Base-by-base conservation (phyloP, 2,329 filamentous ascomycete genomes). In the Pseudogymnoascus sp. region DNA sequence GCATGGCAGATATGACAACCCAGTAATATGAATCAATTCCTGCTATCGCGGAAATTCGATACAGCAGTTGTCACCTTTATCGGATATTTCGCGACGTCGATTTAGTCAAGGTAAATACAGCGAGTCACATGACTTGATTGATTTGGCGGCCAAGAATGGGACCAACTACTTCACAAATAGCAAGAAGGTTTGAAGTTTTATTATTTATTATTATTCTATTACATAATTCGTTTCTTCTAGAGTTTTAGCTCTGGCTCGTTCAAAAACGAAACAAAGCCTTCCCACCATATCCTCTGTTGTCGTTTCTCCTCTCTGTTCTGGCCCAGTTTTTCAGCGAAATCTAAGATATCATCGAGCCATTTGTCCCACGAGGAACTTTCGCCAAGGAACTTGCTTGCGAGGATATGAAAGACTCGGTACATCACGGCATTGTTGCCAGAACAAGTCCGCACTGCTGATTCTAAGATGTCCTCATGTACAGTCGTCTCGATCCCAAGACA, bases 1-100 rank as follows among this genome's bases (percentile, higher is more conserved):
- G 70, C 72, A 73, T 74, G 50, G 50, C 64, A 63, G 31, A 56
- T 56, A 56, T 56, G 50, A 21, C 50, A 56, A 28, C 50, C 50
- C 28, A 25, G 28, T 34, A 56, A 56, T 56, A 56, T 34, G 28
- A 56, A 56, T 56, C 28, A 56, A 56, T 56, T 56, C 28, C 50
- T 56, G 50, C 50, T 34, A 18, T 28, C 50, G 50, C 50, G 50
- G 44, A 53, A 53, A 34, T 18, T 56, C 10, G 50, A 56, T 56
- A 34, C 10, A 56, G 28, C 28, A 36, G 16, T 56, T 56, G 50
- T 56, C 50, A 34, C 8, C 50, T 11, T 36, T 56, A 56, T 56
- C 50, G 50, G 28, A 56, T 34, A 56, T 56, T 56, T 56, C 28
- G 50, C 50, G 28, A 56, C 28, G 10, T 56, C 28, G 28, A 34